A percentile compares a stretch with the other conserved stretches of the same genome.
Conservation (phyloP, 1,284 basidiomycete species). For the Erythrobasidium hasegawianum region DNA sequence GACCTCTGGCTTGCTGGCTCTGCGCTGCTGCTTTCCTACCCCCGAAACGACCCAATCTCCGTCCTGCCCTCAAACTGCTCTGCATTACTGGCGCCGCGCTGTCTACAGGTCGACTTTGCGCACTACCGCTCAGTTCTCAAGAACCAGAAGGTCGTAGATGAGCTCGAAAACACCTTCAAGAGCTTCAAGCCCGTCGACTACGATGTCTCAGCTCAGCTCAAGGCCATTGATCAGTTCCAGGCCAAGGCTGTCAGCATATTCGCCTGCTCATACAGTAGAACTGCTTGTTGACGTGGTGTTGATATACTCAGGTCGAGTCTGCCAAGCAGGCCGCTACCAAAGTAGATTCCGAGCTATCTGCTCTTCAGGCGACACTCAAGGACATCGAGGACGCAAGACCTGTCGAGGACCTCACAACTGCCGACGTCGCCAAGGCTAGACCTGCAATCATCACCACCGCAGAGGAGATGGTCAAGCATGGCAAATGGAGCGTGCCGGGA, state of each 20-base stretch:
- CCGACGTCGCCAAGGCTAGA: constrained; percentile 87
- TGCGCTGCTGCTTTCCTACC: no score
- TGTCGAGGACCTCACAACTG: constrained; percentile 83
- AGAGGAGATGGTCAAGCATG: constrained; percentile 97
- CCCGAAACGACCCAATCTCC: no score
- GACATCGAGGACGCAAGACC: constrained; percentile 98
- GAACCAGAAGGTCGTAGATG: constrained; percentile 86
- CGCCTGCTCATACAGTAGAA: not conserved
- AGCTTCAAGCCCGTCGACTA: constrained; percentile 96
- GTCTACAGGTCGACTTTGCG: constrained; percentile 63
- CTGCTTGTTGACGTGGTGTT: not conserved
- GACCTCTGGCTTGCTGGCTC: no score
- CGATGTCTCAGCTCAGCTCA: constrained; percentile 84
- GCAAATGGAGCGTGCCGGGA: constrained; percentile 73
- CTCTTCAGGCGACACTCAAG: constrained; percentile 86
- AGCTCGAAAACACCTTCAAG: constrained; percentile 83
- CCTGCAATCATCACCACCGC: constrained; percentile 89
- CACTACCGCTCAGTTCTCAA: constrained; percentile 88
- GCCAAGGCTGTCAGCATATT: constrained; percentile 76
- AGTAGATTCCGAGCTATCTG: constrained; percentile 87
- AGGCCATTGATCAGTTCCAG: constrained; percentile 96
- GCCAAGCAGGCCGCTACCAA: constrained; percentile 87
- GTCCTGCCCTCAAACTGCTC: no score
- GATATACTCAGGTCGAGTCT: constrained; percentile 66
- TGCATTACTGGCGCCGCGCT: no score